A percentile compares a stretch with the other conserved stretches of the same genome.
Evolutionary conservation across 441 rosid species (phyloP).

Genomic region (Adansonia gregorii): DNA sequence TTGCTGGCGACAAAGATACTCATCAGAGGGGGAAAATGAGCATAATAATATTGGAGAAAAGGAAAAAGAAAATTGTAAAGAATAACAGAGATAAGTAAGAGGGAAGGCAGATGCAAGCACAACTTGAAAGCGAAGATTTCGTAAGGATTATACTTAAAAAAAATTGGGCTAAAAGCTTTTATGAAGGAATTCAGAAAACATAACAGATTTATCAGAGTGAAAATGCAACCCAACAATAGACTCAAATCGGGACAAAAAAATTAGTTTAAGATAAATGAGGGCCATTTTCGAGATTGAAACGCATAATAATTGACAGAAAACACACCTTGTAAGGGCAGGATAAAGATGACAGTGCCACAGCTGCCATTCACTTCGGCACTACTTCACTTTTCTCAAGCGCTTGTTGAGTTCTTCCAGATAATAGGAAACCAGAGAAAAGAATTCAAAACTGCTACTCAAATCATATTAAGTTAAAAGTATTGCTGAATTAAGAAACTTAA

Average conservation of each 20-base stretch:
- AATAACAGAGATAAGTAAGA: not conserved
- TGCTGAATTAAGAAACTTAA: not conserved
- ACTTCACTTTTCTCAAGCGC: not conserved
- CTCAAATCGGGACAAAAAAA: not conserved
- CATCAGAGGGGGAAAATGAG: not conserved
- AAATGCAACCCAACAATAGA: not conserved
- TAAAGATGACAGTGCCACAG: constrained; percentile 31
- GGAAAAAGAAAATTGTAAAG: not conserved
- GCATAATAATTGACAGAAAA: not conserved
- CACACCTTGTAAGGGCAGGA: constrained; percentile 26
- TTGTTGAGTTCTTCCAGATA: not conserved
- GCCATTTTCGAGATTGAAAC: not conserved
- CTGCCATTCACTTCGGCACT: constrained; percentile 28
- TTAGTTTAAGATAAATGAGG: not conserved
- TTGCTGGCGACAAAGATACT: not conserved
- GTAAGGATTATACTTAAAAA: not conserved
- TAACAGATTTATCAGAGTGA: not conserved
- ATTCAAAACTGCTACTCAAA: not conserved
- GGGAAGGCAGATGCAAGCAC: not conserved
- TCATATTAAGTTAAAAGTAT: not conserved
- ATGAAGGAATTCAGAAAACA: constrained; percentile 5
- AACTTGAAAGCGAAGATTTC: not conserved
- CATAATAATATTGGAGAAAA: not conserved
- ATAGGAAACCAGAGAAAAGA: not conserved
- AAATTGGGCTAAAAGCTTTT: not conserved